These are phyloP conservation scores for Macaranga tanarius DNA, from an alignment of 441 rosid species.

Conservation along the genomic window DNA sequence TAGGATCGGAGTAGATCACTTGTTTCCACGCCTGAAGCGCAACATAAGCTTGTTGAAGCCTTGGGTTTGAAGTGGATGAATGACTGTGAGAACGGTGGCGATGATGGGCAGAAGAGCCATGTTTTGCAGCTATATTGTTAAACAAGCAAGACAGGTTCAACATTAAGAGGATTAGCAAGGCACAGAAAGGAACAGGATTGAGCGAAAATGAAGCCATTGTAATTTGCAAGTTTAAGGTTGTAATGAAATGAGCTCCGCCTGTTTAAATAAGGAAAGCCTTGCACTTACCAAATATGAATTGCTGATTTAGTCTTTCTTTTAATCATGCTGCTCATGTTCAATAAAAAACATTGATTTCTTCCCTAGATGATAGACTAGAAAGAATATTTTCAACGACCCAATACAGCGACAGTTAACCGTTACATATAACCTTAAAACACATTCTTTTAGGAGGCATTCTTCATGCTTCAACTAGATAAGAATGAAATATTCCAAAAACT, in stretches of 20 bases:
- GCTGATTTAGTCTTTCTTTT: slow-evolving; percentile 25
- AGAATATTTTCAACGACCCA: slow-evolving; percentile 35
- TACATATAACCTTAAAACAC: slow-evolving; percentile 22
- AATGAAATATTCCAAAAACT: not conserved
- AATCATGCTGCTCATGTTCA: slow-evolving; percentile 35
- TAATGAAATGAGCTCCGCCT: slow-evolving; percentile 1
- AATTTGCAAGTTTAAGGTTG: slow-evolving; percentile 13
- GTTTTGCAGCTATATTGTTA: slow-evolving; percentile 43
- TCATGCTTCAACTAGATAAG: slow-evolving; percentile 2
- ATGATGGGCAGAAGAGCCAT: slow-evolving; percentile 30
- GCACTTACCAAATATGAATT: slow-evolving; percentile 19
- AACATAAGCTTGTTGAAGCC: slow-evolving; percentile 62
- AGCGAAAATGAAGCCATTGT: slow-evolving; percentile 53
- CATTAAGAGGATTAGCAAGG: slow-evolving; percentile 34
- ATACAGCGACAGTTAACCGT: slow-evolving; percentile 46
- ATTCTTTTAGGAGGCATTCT: not conserved
- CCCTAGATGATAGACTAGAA: slow-evolving; percentile 17
- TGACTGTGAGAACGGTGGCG: slow-evolving; percentile 35
- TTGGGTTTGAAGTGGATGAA: slow-evolving; percentile 37
- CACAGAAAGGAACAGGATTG: slow-evolving; percentile 18
- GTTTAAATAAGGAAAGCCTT: slow-evolving; percentile 34
- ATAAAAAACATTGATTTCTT: slow-evolving; percentile 25
- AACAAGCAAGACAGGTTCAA: slow-evolving; percentile 29
- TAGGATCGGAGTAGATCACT: slow-evolving; percentile 86
- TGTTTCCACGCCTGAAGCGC: slow-evolving; percentile 77